Evolutionary conservation across 208 protist genomes (phyloP), one percentile per base, ranked within the genome.

Genomic region (Lotmaria passim): DNA sequence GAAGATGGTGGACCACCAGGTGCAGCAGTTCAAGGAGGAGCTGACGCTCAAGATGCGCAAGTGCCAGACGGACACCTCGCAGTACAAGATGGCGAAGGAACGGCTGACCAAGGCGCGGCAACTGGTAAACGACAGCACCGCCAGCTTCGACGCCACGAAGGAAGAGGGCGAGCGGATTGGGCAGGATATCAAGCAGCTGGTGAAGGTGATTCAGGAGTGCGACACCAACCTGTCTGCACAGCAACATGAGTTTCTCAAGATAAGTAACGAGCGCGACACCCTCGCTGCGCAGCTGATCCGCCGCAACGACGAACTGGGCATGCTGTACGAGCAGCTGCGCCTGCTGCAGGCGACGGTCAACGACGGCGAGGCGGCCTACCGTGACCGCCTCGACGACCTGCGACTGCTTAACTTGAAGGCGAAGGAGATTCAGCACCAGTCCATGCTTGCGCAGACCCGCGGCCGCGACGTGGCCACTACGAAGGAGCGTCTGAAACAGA

Each of bases 241-340:
- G 79, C 89, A 96, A 73, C 96, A 98, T 60, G 87, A 98, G 14
- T 97, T 98, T 60, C 78, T 98, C 21, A 86, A 85, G 34, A 90
- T 99, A 43, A 98, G 98, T 66, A 96, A 87, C 59, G 97, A 99
- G 75, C 85, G 98, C 34, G 98, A 99, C 65, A 88, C 98, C 10
- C 76, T 99, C 4, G 97, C 94, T 30, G 90, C 94, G 11, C 97
- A 99, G 81, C 89, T 99, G 10, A 98, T 99, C 43, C 91, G 97
- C 11, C 89, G 98, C 52, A 99, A 99, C 81, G 98, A 99, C 74
- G 98, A 99, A 78, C 87, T 99, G 0, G 93, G 96, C 17, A 69
- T 98, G 21, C 82, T 99, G 12, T 99, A 99, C 79, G 98, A 99
- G 70, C 98, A 99, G 83, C 91, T 99, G 31, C 96, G 96, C 8